phyloP scores from a whole-genome alignment of 352 stramenopile genomes.

The Pythium dissimile region DNA sequence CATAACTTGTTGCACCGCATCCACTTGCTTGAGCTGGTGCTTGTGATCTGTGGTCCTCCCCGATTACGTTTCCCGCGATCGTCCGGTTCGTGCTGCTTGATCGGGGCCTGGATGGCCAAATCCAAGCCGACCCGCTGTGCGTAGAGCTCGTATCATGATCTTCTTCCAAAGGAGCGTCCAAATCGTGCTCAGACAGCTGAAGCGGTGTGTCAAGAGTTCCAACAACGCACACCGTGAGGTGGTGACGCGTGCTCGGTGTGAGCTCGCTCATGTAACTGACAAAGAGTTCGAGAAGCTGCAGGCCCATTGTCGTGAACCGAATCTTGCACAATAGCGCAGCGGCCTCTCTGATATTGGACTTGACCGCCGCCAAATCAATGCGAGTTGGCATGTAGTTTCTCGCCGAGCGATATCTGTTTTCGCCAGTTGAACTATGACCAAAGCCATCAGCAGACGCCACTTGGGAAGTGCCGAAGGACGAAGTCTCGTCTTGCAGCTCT shows the following conservation, averaged over 20 bases:
- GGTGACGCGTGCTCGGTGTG: constrained; percentile 32
- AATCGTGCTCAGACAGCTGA: constrained; percentile 53
- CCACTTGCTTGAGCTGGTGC: constrained; percentile 10
- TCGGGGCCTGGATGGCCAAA: constrained; percentile 10
- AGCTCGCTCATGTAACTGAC: constrained; percentile 59
- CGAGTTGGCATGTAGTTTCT: constrained; percentile 12
- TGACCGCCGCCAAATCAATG: constrained; percentile 9
- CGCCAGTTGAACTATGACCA: background rate
- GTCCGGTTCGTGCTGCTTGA: constrained; percentile 3
- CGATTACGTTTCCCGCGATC: background rate
- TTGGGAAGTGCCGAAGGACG: too few species aligned
- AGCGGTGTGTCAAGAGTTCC: constrained; percentile 45
- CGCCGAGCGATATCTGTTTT: background rate
- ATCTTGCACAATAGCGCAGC: constrained; percentile 53
- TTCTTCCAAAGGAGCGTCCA: constrained; percentile 9
- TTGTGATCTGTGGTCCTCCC: constrained; percentile 2
- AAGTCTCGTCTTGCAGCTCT: constrained; percentile 17
- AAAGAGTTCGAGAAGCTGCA: constrained; percentile 67
- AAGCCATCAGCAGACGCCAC: too few species aligned
- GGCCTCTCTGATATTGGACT: constrained; percentile 31
- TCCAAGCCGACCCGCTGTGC: constrained; percentile 18
- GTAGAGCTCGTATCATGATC: constrained; percentile 1
- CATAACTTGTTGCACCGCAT: background rate
- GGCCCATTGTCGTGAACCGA: constrained; percentile 65
- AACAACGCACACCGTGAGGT: constrained; percentile 67